Base-by-base conservation (phyloP, 306 rosid species). In the Malus orientalis region DNA sequence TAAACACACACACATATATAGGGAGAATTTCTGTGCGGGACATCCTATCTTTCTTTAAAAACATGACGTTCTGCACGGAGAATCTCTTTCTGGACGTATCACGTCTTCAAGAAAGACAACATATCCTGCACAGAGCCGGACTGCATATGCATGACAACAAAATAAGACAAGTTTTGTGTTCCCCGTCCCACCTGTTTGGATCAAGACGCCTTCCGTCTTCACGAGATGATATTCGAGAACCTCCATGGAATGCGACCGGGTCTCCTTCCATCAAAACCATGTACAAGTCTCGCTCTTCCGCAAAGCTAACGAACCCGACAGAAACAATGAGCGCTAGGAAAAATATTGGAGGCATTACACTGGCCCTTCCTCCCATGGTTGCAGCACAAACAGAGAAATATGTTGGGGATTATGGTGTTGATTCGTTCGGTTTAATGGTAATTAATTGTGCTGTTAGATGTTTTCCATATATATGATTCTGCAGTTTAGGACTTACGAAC, bases 191-290 rank as follows among this genome's bases (percentile, higher is more conserved):
- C 77, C 74, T 60, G 47, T 23, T 70, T 66, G 42, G 74, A 32
- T 76, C 19, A 33, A 74, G 5, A 59, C 3, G 87, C 8, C 82
- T 49, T 75, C 65, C 62, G 70, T 78, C 45, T 73, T 75, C 38
- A 22, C 49, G 76, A 36, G 5, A 20, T 22, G 19, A 47, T 47
- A 14, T 47, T 47, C 19, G 54, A 14, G 54, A 49, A 15, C 55
- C 63, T 69, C 63, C 70, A 71, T 74, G 84, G 78, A 93, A 90
- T 44, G 93, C 87, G 79, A 77, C 54, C 0, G 83, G 83, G 2
- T 86, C 83, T 74, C 84, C 93, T 72, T 87, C 92, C 87, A 93
- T 74, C 67, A 88, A 81, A 70, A 93, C 97, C 76, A 93, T 62
- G 83, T 84, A 93, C 53, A 88, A 79, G 3, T 80, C 86, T 76